Evolutionary conservation across 177 flowering plant genomes (phyloP).

Genomic region (Telopea speciosissima): DNA sequence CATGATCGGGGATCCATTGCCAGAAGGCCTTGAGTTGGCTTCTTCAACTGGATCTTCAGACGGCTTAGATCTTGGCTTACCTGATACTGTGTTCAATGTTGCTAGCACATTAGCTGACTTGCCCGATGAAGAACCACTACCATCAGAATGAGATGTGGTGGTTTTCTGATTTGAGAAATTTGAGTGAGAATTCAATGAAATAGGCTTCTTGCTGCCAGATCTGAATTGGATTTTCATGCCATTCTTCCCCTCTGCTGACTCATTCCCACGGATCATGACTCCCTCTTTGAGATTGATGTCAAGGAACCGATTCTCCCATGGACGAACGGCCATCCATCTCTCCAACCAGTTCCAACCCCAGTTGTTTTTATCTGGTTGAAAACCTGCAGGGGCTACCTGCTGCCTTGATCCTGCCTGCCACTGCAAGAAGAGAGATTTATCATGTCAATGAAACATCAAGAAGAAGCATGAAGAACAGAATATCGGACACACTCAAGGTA

Average conservation of each 20-base stretch:
- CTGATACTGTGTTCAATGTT: slow-evolving; percentile 19
- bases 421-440: slow-evolving; percentile 31
- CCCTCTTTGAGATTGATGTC: slow-evolving; percentile 82
- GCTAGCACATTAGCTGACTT: slow-evolving; percentile 40
- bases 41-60: slow-evolving; percentile 45
- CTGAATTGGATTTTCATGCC: slow-evolving; percentile 31
- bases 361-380: slow-evolving; percentile 92
- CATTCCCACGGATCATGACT: slow-evolving; percentile 45
- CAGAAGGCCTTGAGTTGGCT: slow-evolving; percentile 37
- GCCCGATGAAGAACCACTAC: slow-evolving; percentile 54
- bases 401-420: slow-evolving; percentile 97
- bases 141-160: slow-evolving; percentile 59
- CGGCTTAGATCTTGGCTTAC: slow-evolving; percentile 46
- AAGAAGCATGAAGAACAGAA: not conserved
- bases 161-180: slow-evolving; percentile 39
- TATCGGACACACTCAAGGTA: not conserved
- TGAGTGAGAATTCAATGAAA: slow-evolving; percentile 29
- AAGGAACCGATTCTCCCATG: slow-evolving; percentile 94
- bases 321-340: slow-evolving; percentile 99
- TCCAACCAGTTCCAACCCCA: slow-evolving; percentile 99
- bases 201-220: slow-evolving; percentile 41
- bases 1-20: slow-evolving; percentile 44
- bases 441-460: not conserved
- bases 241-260: slow-evolving; percentile 38
- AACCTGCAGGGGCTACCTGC: slow-evolving; percentile 50